These are phyloP conservation scores for Syzygium oleosum DNA, from an alignment of 345 rosid genomes.

Conservation along the genomic window DNA sequence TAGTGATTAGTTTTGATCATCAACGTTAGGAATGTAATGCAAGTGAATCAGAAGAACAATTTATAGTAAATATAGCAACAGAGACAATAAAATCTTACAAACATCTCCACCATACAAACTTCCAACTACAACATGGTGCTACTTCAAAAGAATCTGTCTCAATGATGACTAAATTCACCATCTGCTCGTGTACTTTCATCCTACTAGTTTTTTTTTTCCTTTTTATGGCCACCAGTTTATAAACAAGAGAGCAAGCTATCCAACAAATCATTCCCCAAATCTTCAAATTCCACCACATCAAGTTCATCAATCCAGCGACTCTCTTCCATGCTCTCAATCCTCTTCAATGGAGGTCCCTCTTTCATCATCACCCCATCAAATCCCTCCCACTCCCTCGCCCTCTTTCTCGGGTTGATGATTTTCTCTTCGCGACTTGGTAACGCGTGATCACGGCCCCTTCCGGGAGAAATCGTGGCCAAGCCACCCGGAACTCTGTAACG, in stretches of 20 bases:
- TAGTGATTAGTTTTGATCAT: background rate
- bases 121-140: background rate
- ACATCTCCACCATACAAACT: background rate
- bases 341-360: slow-evolving; percentile 26
- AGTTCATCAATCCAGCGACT: slow-evolving; percentile 15
- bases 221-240: slow-evolving; percentile 4
- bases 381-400: background rate
- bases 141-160: background rate
- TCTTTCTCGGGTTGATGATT: background rate
- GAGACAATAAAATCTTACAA: background rate
- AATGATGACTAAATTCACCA: background rate
- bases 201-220: background rate
- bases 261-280: slow-evolving; percentile 65
- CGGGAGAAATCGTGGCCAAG: background rate
- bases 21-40: background rate
- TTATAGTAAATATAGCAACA: background rate
- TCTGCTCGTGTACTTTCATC: background rate
- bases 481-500: background rate
- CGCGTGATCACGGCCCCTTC: background rate
- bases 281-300: slow-evolving; percentile 43
- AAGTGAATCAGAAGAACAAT: background rate
- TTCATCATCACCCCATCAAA: background rate
- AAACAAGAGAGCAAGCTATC: slow-evolving; percentile 53
- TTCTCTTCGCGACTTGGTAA: background rate
- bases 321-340: slow-evolving; percentile 11